Evolutionary conservation across 768 basidiomycete genomes (phyloP).

Genomic region (Cystofilobasidium ferigula): DNA sequence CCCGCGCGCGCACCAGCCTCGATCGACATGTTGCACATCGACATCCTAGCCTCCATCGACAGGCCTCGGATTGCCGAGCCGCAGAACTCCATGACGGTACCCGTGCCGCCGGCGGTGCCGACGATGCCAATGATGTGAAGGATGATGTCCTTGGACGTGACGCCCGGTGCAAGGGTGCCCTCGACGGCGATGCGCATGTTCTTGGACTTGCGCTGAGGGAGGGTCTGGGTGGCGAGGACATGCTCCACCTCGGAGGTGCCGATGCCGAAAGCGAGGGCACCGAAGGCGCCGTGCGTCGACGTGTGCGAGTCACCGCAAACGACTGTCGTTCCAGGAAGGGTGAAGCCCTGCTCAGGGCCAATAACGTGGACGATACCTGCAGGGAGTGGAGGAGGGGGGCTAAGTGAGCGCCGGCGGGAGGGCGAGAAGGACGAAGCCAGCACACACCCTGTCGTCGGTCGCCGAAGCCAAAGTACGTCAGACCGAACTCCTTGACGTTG

Average conservation of each 20-base stretch:
- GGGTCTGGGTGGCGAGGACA: conserved; percentile 81
- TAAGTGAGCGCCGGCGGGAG: not conserved
- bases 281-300: conserved; percentile 86
- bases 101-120: conserved; percentile 87
- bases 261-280: conserved; percentile 83
- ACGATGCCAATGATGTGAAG: conserved; percentile 81
- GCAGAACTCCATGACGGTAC: conserved; percentile 81
- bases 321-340: conserved; percentile 46
- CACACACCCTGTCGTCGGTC: conserved; percentile 69
- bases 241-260: conserved; percentile 91
- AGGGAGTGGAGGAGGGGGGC: conserved; percentile 18
- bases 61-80: conserved; percentile 76
- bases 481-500: conserved; percentile 80
- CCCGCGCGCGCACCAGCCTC: conserved; percentile 86
- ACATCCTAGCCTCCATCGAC: conserved; percentile 76
- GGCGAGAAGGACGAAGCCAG: not conserved
- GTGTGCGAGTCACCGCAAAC: conserved; percentile 93
- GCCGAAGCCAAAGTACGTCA: conserved; percentile 83
- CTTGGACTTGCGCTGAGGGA: conserved; percentile 75
- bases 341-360: conserved; percentile 88
- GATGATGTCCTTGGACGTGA: conserved; percentile 81
- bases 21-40: conserved; percentile 82
- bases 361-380: conserved; percentile 80
- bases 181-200: conserved; percentile 88
- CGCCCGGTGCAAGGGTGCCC: conserved; percentile 65